These are phyloP conservation scores for Penicillium alfredii DNA, from an alignment of 495 filamentous ascomycete genomes.

Conservation along the genomic window DNA sequence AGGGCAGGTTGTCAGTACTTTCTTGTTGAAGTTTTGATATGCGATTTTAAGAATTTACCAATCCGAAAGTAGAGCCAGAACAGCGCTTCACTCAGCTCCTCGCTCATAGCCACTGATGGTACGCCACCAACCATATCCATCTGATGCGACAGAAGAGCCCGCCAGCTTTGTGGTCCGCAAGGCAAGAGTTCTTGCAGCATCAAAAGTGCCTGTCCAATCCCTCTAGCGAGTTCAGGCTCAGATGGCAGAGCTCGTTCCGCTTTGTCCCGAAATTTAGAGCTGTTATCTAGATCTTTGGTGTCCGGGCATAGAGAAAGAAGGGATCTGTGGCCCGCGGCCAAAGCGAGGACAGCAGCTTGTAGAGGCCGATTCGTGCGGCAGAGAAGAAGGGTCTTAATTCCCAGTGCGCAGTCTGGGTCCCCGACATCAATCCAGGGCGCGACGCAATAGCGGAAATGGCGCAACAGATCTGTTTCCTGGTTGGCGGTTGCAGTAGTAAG, in stretches of 20 bases:
- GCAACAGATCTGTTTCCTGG: conserved; percentile 19
- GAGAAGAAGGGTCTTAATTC: conserved; percentile 17
- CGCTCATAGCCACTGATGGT: conserved; percentile 1
- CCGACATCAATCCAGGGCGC: conserved; percentile 25
- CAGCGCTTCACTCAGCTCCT: conserved; percentile 16
- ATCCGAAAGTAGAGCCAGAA: conserved; percentile 22
- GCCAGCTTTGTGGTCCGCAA: conserved; percentile 16
- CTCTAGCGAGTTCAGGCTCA: conserved; percentile 11
- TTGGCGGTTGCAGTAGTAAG: conserved; percentile 3
- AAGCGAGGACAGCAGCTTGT: conserved; percentile 17
- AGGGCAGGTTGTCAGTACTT: not conserved
- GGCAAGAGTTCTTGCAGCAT: conserved; percentile 17
- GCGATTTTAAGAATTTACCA: no score
- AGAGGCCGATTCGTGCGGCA: conserved; percentile 15
- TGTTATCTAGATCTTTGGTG: conserved; percentile 8
- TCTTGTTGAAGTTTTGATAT: no score
- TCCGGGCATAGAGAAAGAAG: conserved; percentile 3
- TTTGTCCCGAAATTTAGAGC: conserved; percentile 14
- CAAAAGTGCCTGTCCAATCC: conserved; percentile 10
- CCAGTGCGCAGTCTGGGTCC: conserved; percentile 20
- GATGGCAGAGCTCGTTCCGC: conserved; percentile 11
- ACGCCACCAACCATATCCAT: conserved; percentile 5
- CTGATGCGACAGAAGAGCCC: conserved; percentile 1
- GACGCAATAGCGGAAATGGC: conserved; percentile 23
- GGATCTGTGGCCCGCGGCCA: conserved; percentile 16